Evolutionary conservation across 2,329 filamentous ascomycete species (phyloP).

Genomic region (Neofusicoccum kwambonambiense): DNA sequence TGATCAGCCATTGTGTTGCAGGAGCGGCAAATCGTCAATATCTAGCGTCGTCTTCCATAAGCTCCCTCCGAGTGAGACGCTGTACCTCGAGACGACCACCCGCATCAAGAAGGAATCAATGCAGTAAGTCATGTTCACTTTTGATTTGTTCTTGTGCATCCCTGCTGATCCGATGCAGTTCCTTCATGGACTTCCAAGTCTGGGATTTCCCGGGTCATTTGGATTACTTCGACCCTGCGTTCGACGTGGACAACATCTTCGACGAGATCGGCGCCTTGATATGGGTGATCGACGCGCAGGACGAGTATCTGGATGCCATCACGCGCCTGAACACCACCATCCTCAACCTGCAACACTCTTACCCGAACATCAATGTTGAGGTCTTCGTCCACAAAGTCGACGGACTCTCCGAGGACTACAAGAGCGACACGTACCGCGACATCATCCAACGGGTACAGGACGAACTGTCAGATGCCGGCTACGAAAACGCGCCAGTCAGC

Average conservation of each 20-base stretch:
- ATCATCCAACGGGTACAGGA: slow-evolving; percentile 96
- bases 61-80: slow-evolving; percentile 88
- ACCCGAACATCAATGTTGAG: slow-evolving; percentile 93
- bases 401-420: slow-evolving; percentile 94
- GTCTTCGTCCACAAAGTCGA: slow-evolving; percentile 99
- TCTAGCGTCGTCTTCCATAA: slow-evolving; percentile 99
- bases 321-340: slow-evolving; percentile 84
- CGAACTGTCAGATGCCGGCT: slow-evolving; percentile 87
- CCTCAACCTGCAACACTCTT: slow-evolving; percentile 80
- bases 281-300: slow-evolving; percentile 98
- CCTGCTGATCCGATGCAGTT: slow-evolving; percentile 55
- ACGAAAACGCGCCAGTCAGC: slow-evolving; percentile 89
- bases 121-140: slow-evolving; percentile 62
- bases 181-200: slow-evolving; percentile 98
- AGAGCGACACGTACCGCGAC: slow-evolving; percentile 92
- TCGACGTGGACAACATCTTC: slow-evolving; percentile 92
- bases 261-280: slow-evolving; percentile 91
- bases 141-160: neutral
- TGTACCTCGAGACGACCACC: slow-evolving; percentile 93
- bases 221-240: slow-evolving; percentile 84
- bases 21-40: slow-evolving; percentile 97
- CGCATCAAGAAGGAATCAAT: slow-evolving; percentile 93
- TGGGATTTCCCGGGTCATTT: slow-evolving; percentile 97
- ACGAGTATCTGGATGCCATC: slow-evolving; percentile 93
- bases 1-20: slow-evolving; percentile 41